Percentiles rank a stretch among this genome's conserved stretches.
These are phyloP conservation scores for Sanguinoderma infundibulare DNA, from an alignment of 1,284 basidiomycete genomes.

Conservation along the genomic window DNA sequence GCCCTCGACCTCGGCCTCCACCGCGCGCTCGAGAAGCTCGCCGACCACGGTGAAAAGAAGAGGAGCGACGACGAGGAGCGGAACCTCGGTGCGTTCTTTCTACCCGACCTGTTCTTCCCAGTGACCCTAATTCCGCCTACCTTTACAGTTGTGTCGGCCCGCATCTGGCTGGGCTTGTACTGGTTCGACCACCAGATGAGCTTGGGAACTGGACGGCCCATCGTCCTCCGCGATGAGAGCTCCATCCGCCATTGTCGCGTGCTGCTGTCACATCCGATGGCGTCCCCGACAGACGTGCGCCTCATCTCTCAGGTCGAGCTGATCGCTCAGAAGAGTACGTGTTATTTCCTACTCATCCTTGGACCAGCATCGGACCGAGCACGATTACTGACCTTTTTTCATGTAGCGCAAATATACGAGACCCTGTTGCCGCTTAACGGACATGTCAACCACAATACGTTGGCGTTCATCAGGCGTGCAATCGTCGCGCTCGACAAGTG, in stretches of 20 bases:
- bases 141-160: slow-evolving; percentile 78
- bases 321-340: slow-evolving; percentile 86
- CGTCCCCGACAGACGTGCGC: slow-evolving; percentile 86
- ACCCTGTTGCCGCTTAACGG: slow-evolving; percentile 86
- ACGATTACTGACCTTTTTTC: slow-evolving; percentile 12
- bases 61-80: slow-evolving; percentile 84
- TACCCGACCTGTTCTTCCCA: not conserved
- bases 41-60: slow-evolving; percentile 66
- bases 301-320: slow-evolving; percentile 88
- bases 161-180: slow-evolving; percentile 94
- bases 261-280: slow-evolving; percentile 83
- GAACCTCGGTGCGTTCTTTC: slow-evolving; percentile 66
- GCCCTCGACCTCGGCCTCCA: slow-evolving; percentile 92
- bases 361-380: not conserved
- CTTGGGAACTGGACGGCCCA: slow-evolving; percentile 87
- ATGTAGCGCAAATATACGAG: slow-evolving; percentile 85
- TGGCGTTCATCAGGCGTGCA: slow-evolving; percentile 85
- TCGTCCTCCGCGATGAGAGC: slow-evolving; percentile 87
- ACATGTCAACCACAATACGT: slow-evolving; percentile 83
- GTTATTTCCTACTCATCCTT: not conserved
- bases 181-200: slow-evolving; percentile 95
- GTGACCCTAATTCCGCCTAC: not conserved
- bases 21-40: slow-evolving; percentile 89
- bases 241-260: slow-evolving; percentile 85
- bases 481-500: slow-evolving; percentile 87